These are phyloP conservation scores for Colletotrichum coccodes DNA, from an alignment of 2,329 filamentous ascomycete genomes.

Conservation along the genomic window DNA sequence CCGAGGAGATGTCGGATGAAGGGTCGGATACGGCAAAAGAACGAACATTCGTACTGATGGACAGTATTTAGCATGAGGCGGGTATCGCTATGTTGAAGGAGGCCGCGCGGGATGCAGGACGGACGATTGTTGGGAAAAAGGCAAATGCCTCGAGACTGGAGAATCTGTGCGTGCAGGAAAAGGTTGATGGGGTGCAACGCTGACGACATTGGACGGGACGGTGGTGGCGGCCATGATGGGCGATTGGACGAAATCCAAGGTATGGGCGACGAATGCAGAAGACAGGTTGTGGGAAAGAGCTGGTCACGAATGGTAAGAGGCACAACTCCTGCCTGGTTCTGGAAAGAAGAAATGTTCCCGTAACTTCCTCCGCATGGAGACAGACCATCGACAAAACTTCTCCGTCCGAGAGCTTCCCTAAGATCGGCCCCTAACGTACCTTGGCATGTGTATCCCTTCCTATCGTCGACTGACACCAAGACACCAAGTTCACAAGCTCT, in stretches of 20 bases:
- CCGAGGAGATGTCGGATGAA: not conserved
- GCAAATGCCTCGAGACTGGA: not conserved
- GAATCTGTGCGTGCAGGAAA: not conserved
- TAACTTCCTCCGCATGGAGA: not conserved
- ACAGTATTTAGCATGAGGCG: not conserved
- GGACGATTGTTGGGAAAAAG: not conserved
- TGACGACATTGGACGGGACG: slow-evolving; percentile 28
- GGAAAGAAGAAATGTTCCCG: not conserved
- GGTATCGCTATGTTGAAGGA: slow-evolving; percentile 2
- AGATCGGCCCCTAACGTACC: not conserved
- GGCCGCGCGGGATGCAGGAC: not conserved
- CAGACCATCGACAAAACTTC: not conserved
- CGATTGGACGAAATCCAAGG: not conserved
- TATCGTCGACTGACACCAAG: not conserved
- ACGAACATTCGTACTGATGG: not conserved
- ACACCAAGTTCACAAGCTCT: not conserved
- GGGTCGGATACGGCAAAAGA: slow-evolving; percentile 2
- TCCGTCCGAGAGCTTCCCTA: not conserved
- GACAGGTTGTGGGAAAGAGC: not conserved
- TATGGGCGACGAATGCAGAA: not conserved
- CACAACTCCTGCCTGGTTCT: not conserved
- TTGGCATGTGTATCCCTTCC: too few relatives aligned
- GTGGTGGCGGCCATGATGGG: slow-evolving; percentile 11
- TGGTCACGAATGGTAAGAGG: not conserved
- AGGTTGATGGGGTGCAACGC: slow-evolving; percentile 15